Percentiles rank a stretch among this genome's conserved stretches.
Evolutionary conservation across 352 stramenopile genomes (phyloP).

Genomic region (Globisporangium irregulare): DNA sequence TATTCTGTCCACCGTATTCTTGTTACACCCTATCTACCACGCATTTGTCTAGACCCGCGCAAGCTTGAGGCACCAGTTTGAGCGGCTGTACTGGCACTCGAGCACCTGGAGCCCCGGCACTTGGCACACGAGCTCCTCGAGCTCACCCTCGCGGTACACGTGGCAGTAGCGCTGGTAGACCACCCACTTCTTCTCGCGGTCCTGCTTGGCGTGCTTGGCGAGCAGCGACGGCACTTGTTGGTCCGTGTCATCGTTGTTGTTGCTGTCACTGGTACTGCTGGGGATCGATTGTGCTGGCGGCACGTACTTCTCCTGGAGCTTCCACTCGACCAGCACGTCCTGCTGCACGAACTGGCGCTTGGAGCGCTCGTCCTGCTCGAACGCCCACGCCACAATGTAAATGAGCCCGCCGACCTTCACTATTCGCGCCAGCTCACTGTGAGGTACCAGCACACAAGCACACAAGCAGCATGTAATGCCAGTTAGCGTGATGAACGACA

Average conservation of each 20-base stretch:
- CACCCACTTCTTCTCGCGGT: slow-evolving; percentile 61
- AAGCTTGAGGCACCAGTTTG: slow-evolving; percentile 62
- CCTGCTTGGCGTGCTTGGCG: slow-evolving; percentile 35
- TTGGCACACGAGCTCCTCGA: slow-evolving; percentile 60
- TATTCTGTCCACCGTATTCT: not conserved
- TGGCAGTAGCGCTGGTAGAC: slow-evolving; percentile 85
- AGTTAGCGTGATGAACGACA: not conserved
- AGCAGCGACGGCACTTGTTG: not conserved
- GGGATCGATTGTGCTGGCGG: slow-evolving; percentile 11
- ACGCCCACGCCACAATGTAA: slow-evolving; percentile 76
- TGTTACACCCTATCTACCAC: not conserved
- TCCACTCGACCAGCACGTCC: slow-evolving; percentile 86
- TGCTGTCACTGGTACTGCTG: slow-evolving; percentile 4
- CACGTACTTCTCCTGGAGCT: slow-evolving; percentile 80
- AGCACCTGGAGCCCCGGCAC: slow-evolving; percentile 53
- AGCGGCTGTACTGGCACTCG: slow-evolving; percentile 70
- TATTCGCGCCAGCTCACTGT: slow-evolving; percentile 64
- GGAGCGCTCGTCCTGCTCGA: slow-evolving; percentile 75
- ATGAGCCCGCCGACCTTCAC: slow-evolving; percentile 55
- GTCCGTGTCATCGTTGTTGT: not conserved
- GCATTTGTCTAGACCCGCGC: not conserved
- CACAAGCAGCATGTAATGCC: not conserved
- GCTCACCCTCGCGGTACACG: slow-evolving; percentile 68
- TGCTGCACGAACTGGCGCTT: slow-evolving; percentile 76
- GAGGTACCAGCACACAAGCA: not conserved